Evolutionary conservation across 495 filamentous ascomycete genomes (phyloP), one percentile per base, ranked within the genome.

Genomic region (Rhypophila decipiens): DNA sequence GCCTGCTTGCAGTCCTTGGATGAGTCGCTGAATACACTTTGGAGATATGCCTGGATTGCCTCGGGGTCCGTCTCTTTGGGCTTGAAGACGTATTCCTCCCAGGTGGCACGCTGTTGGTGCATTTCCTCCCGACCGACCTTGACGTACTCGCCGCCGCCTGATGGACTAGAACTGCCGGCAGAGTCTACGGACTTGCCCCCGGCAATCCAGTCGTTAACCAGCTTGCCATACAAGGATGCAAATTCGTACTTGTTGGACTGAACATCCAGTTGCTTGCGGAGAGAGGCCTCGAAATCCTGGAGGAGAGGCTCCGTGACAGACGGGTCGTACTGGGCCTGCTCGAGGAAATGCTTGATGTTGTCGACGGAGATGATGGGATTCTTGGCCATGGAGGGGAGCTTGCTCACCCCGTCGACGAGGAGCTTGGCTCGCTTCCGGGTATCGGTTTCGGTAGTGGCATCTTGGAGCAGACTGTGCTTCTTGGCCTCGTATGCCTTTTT

Each of bases 191-290:
- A 44, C 19, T 39, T 57, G 37, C 64, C 38, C 2, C 44, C 27
- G 21, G 56, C 52, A 37, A 84, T 60, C 81, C 83, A 85, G 52
- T 87, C 79, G 0, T 70, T 78, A 10, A 85, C 73, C 44, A 87
- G 57, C 20, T 66, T 60, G 39, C 75, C 79, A 56, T 83, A 85
- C 22, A 86, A 69, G n/a, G 69, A 62, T 3, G 78, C 80, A 47
- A 83, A 80, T 22, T 78, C 65, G 45, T 79, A 73, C 50, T 75
- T 77, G 43, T 73, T 62, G 33, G 73, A 71, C 52, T 82, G 67
- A 7, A 70, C 53, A 27, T 56, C 27, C 10, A 70, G 44, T 45
- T 52, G 20, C 53, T 60, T 19, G 68, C 59, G 45, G 66, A 79
- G 50, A 13, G 64, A 56, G 18, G 44, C 50, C 38, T 75, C 64